Base-by-base conservation (phyloP, 768 basidiomycete species). In the Hericium rajendrae region DNA sequence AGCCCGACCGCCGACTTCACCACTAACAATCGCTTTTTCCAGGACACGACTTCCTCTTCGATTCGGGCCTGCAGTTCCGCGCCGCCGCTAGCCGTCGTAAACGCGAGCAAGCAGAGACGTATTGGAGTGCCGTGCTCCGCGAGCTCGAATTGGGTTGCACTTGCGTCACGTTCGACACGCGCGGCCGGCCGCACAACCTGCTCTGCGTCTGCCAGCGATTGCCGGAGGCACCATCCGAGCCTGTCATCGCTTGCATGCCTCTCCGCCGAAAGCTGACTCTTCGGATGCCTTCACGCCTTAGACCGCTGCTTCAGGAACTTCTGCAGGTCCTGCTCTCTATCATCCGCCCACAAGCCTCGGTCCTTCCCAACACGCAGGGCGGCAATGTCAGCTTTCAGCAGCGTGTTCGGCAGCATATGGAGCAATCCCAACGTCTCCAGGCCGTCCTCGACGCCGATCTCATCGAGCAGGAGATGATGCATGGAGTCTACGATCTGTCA, bases 1-100 rank as follows among this genome's bases (percentile, higher is more conserved):
- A 32, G 32, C 32, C 32, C 32, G 32, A 32, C 28, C 38, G 28
- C 48, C 46, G 43, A 39, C 43, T 58, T 32, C 38, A 41, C 51
- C 43, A 13, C 37, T 48, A 32, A 54, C 59, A 63, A 38, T 51
- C 59, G 57, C 40, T 51, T 51, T 57, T 41, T 53, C 43, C 57
- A 91, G 89, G 89, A 38, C 92, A 95, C 64, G 92, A 94, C 71
- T 78, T 94, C 59, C 80, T 94, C 62, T 94, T 94, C 62, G 93
- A 95, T 61, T 79, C 88, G 16, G 84, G 85, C 15, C 74, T 92
- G 13, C 89, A 91, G 68, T 91, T 91, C 70, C 80, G 87, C 46
- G 88, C 88, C 11, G 84, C 85, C 1, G 78, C 80, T n/a, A 82
- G 82, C 60, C 81, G 85, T 41, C 81, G 85, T 57, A 92, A 92